Evolutionary conservation across 352 stramenopile genomes (phyloP).

Genomic region (Globisporangium uncinulatum): DNA sequence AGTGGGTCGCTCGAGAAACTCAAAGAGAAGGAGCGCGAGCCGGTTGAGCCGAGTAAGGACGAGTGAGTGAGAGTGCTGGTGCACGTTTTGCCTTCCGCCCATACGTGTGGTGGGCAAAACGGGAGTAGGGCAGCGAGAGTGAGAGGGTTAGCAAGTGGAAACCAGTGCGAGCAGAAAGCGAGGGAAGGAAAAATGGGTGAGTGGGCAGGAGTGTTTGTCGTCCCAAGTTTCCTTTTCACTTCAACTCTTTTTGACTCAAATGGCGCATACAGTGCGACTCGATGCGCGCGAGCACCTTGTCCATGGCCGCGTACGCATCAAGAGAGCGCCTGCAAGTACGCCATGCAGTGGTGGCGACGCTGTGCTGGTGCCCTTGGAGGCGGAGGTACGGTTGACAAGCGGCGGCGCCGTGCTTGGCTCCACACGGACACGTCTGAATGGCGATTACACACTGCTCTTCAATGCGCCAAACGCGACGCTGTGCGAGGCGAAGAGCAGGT

Average conservation of each 20-base stretch:
- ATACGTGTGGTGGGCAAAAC: too few relatives aligned
- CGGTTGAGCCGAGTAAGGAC: conserved; percentile 9
- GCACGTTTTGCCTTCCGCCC: too few relatives aligned
- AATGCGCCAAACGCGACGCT: background rate
- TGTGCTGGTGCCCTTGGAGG: background rate
- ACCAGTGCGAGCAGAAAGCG: too few relatives aligned
- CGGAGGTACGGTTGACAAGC: conserved; percentile 2
- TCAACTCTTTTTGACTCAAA: background rate
- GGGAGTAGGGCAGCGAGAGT: background rate
- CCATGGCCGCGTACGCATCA: conserved; percentile 1
- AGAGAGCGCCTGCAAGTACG: background rate
- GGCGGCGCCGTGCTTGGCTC: background rate
- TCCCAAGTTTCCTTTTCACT: background rate
- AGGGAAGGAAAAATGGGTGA: too few relatives aligned
- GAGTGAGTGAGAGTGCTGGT: conserved; percentile 4
- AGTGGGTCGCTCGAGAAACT: conserved; percentile 16
- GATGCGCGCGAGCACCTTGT: conserved; percentile 8
- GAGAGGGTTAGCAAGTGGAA: too few relatives aligned
- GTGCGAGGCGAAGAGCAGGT: background rate
- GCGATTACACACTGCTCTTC: conserved; percentile 8
- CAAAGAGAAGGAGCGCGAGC: conserved; percentile 11
- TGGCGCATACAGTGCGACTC: background rate
- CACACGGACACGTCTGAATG: conserved; percentile 4
- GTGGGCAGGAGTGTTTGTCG: too few relatives aligned
- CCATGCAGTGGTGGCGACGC: background rate